Evolutionary conservation across 345 rosid species (phyloP).

Genomic region (Linum usitatissimum): DNA sequence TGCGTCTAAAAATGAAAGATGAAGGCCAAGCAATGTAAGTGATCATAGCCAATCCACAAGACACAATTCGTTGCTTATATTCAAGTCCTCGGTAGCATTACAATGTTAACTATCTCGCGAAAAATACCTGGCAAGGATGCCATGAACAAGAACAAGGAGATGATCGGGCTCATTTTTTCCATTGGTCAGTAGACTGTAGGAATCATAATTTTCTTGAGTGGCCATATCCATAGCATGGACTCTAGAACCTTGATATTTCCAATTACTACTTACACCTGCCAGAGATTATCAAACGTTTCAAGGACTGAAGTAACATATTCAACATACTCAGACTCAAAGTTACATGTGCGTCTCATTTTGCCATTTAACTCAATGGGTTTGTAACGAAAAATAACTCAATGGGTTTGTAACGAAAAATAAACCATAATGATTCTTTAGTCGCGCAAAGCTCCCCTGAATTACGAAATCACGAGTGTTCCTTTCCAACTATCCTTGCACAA

Average conservation of each 20-base stretch:
- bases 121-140: conserved; percentile 79
- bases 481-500: neutral
- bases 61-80: neutral
- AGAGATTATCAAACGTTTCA: neutral
- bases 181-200: conserved; percentile 26
- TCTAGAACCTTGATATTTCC: conserved; percentile 39
- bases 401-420: no score
- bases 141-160: conserved; percentile 97
- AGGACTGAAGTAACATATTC: neutral
- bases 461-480: neutral
- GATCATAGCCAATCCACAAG: neutral
- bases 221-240: conserved; percentile 60
- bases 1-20: neutral
- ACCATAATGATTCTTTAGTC: neutral
- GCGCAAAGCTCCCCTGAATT: neutral
- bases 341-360: neutral
- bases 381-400: no score
- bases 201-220: conserved; percentile 33
- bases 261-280: conserved; percentile 25
- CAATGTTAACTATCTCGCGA: neutral
- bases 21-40: neutral
- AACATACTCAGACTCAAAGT: neutral
- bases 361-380: neutral
- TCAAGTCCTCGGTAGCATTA: no score
- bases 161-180: conserved; percentile 67